Evolutionary conservation across 371 early-diverging fungal genomes (phyloP), one percentile per base, ranked within the genome.

Genomic region (Mortierella sp.): DNA sequence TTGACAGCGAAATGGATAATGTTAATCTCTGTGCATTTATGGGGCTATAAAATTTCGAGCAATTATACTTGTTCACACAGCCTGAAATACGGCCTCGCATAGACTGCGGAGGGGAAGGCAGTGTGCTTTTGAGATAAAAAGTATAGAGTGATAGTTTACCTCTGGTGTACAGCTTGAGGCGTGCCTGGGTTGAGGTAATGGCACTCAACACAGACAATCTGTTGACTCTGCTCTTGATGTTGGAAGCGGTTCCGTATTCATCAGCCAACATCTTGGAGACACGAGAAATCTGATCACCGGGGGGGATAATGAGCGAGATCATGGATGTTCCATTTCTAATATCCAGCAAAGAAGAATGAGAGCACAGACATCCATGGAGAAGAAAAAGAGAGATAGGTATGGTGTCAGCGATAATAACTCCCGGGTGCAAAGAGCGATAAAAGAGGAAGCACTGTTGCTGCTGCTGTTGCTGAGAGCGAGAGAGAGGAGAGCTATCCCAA

Each of bases 191-290:
- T 63, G 99, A 99, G 28, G 99, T 97, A 77, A 99, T 99, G 64
- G 99, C 99, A 30, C 95, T 89, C 66, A 99, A 88, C 18, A 99
- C 99, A 47, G 99, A 99, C 45, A 97, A 91, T 63, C 99, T 91
- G 89, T 99, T 99, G 62, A 99, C 99, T 72, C 99, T 96, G 67
- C 97, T 96, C 88, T 99, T 99, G 87, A 99, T 99, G 91, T 99
- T 99, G 83, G 99, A 98, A 22, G 99, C 99, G 32, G 99, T 99
- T 69, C 99, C 99, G 84, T 98, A 97, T 92, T 99, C 99, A 85
- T 98, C 99, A 28, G 98, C 96, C 87, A 99, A 91, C 98, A 99
- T 98, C 84, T 95, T 96, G 39, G 92, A 88, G 12, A 94, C 93
- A 77, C 93, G 94, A 10, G 98, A 90, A 67, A 99, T 93, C 86